Evolutionary conservation across 768 basidiomycete genomes (phyloP).

Genomic region (Lepiota brunneoincarnata): DNA sequence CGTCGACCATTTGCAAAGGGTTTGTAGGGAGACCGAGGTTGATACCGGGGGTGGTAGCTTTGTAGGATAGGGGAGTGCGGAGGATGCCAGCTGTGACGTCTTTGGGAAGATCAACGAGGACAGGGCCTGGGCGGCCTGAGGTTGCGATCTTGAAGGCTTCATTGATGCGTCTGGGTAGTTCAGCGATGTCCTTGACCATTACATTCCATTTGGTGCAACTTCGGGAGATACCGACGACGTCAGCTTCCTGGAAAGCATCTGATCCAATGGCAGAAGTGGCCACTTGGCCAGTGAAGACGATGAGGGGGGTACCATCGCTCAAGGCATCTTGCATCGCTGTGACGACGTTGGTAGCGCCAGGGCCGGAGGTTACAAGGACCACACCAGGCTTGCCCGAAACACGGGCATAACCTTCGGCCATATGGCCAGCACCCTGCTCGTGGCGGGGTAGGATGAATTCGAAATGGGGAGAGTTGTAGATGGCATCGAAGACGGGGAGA

Average conservation of each 20-base stretch:
- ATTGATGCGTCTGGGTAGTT: conserved; percentile 93
- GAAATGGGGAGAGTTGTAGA: conserved; percentile 93
- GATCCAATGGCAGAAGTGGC: conserved; percentile 99
- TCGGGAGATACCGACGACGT: conserved; percentile 93
- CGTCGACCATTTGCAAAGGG: conserved; percentile 57
- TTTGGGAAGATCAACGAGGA: conserved; percentile 98
- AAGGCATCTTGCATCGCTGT: conserved; percentile 98
- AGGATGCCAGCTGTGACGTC: conserved; percentile 95
- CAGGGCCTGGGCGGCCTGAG: conserved; percentile 94
- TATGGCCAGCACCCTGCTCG: conserved; percentile 98
- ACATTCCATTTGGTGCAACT: conserved; percentile 99
- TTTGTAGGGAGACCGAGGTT: conserved; percentile 72
- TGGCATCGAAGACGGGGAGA: conserved; percentile 99
- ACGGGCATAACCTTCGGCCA: conserved; percentile 98
- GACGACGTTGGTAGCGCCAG: conserved; percentile 96
- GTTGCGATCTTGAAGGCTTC: conserved; percentile 99
- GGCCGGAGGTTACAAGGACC: conserved; percentile 96
- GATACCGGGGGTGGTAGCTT: conserved; percentile 79
- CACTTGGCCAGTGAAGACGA: conserved; percentile 98
- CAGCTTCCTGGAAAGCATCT: conserved; percentile 98
- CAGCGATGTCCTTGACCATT: conserved; percentile 96
- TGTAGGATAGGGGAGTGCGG: conserved; percentile 79
- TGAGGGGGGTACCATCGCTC: conserved; percentile 88
- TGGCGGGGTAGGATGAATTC: conserved; percentile 95
- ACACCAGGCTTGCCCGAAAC: conserved; percentile 98